Base-by-base conservation (phyloP, 257 asterid species). In the Penstemon eatonii region DNA sequence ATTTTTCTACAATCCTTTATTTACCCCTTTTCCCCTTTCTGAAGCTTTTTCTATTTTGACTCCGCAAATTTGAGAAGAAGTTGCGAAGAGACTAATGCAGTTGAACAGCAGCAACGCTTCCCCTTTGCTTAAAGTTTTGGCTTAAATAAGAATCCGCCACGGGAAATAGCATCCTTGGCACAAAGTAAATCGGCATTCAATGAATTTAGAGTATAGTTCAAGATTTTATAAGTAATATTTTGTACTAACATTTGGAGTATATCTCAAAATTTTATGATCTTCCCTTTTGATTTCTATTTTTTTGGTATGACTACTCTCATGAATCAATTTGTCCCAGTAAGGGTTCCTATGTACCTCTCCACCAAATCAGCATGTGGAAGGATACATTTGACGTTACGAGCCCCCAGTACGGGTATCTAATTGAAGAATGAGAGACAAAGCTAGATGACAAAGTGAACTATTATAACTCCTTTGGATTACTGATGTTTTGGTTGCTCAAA, bases 1-100 rank as follows among this genome's bases (percentile, higher is more conserved):
- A 53, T 76, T 50, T 47, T 47, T 47, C 41, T 47, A 12, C 40
- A 18, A 63, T 53, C 52, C 54, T 53, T 72, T 56, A 8, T 19
- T 63, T 59, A 37, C 18, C 18, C 18, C 18, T 15, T 15, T 15
- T 7, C 33, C 50, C n/a, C 18, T 37, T 44, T 64, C 36, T 49
- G 36, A 72, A 36, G 15, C 38, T 56, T 60, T 64, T 65, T 15
- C 58, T 75, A 50, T 68, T 67, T 73, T 76, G 55, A 38, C 64
- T 65, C 38, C 76, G 98, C 85, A 96, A 90, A 85, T 92, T 90
- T 72, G 96, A 92, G 85, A 91, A 87, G 76, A 88, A 92, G 80
- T 83, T 92, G 60, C 18, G 18, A 90, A 62, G 97, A 88, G 80
- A 79, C 73, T 85, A 78, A 79, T 76, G 87, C 77, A 56, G 84